Evolutionary conservation across 176 grass and related monocot species (phyloP).

Genomic region (Phoenix dactylifera): DNA sequence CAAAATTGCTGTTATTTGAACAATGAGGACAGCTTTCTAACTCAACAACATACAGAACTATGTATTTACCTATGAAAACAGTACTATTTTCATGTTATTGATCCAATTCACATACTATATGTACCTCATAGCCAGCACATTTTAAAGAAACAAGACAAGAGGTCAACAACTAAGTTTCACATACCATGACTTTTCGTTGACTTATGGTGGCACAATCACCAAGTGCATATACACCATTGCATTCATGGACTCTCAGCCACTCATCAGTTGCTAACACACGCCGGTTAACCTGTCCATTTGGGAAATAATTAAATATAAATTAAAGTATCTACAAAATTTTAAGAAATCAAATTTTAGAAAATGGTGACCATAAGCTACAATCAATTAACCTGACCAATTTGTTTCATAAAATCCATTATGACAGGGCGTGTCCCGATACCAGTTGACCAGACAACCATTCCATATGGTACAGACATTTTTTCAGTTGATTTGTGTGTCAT

Average conservation of each 20-base stretch:
- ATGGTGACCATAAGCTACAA: neutral
- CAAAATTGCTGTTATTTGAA: too few species aligned
- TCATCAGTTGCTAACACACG: conserved; percentile 79
- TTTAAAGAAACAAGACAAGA: neutral
- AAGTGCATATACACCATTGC: conserved; percentile 77
- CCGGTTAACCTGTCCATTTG: conserved; percentile 39
- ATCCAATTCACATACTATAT: too few species aligned
- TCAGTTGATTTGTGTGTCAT: conserved; percentile 54
- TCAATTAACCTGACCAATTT: conserved; percentile 77
- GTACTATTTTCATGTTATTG: too few species aligned
- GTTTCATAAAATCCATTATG: conserved; percentile 92
- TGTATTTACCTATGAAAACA: too few species aligned
- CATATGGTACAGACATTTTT: conserved; percentile 66
- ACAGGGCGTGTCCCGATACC: conserved; percentile 88
- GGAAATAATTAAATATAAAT: conserved; percentile 13
- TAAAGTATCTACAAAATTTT: neutral
- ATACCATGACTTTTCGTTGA: conserved; percentile 97
- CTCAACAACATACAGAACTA: too few species aligned
- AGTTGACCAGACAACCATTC: conserved; percentile 96
- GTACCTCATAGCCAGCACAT: too few species aligned
- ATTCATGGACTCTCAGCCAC: conserved; percentile 83
- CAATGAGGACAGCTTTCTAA: too few species aligned
- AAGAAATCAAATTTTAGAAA: conserved; percentile 1
- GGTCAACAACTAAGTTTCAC: neutral
- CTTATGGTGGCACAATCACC: conserved; percentile 86